phyloP scores from a whole-genome alignment of 805 yeast species.

The Nakazawaea pomicola region DNA sequence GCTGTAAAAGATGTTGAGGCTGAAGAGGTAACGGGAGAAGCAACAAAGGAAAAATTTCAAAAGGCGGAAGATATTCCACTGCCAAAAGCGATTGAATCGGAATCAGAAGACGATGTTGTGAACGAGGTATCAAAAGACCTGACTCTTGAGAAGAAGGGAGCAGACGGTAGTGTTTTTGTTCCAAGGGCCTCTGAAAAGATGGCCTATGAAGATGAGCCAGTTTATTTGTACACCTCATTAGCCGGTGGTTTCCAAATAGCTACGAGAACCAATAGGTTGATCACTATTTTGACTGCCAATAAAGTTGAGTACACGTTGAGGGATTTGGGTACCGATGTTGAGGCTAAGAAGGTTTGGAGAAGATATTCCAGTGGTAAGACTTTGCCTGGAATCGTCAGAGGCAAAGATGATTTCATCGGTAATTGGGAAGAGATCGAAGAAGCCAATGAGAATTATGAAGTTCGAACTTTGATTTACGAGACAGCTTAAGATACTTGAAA shows the following conservation, averaged over 20 bases:
- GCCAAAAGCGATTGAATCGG: background rate
- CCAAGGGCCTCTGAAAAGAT: constrained; percentile 25
- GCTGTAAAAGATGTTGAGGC: constrained; percentile 6
- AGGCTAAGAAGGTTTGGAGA: constrained; percentile 81
- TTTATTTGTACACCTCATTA: constrained; percentile 76
- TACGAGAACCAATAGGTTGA: constrained; percentile 69
- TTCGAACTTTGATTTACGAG: constrained; percentile 61
- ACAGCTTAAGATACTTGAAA: constrained; percentile 33
- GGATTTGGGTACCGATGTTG: constrained; percentile 84
- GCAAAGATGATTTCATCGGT: constrained; percentile 76
- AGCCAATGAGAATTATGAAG: constrained; percentile 73
- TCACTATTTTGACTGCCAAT: constrained; percentile 72
- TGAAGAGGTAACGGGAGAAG: constrained; percentile 6
- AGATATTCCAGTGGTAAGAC: constrained; percentile 66
- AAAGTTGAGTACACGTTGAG: constrained; percentile 60
- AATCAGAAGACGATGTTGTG: background rate
- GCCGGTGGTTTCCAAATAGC: constrained; percentile 84
- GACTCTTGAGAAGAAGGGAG: constrained; percentile 8
- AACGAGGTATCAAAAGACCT: constrained; percentile 3
- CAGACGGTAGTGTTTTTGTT: constrained; percentile 24
- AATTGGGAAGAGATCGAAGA: constrained; percentile 79
- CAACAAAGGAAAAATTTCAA: constrained; percentile 11
- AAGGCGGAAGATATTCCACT: too few relatives aligned
- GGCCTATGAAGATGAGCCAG: constrained; percentile 49
- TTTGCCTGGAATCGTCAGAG: constrained; percentile 83